Evolutionary conservation across 2,329 filamentous ascomycete species (phyloP).

Genomic region (Epichloe sibirici): DNA sequence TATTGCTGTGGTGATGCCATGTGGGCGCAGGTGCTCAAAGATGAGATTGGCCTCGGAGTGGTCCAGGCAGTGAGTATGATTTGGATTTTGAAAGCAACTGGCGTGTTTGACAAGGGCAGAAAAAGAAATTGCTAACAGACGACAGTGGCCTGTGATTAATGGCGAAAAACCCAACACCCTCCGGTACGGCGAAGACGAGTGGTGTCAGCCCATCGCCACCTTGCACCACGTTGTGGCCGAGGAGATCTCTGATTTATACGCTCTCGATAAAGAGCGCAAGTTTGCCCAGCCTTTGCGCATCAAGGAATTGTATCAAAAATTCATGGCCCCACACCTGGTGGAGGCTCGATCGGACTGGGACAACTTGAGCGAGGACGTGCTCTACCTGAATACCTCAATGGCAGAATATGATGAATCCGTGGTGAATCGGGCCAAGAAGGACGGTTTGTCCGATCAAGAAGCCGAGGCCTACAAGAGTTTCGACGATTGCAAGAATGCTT

Average conservation of each 20-base stretch:
- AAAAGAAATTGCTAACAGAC: not conserved
- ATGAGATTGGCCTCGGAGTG: slow-evolving; percentile 28
- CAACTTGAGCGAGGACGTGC: slow-evolving; percentile 34
- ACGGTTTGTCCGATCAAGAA: slow-evolving; percentile 23
- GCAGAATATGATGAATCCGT: slow-evolving; percentile 20
- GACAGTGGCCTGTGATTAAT: slow-evolving; percentile 41
- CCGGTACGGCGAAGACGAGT: slow-evolving; percentile 33
- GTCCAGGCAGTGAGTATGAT: slow-evolving; percentile 26
- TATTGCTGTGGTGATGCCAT: slow-evolving; percentile 42
- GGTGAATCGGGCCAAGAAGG: slow-evolving; percentile 19
- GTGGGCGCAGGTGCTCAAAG: slow-evolving; percentile 32
- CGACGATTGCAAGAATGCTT: slow-evolving; percentile 32
- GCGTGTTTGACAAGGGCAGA: not conserved
- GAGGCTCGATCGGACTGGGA: slow-evolving; percentile 37
- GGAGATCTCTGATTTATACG: slow-evolving; percentile 37
- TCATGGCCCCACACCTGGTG: slow-evolving; percentile 28
- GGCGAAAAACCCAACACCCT: slow-evolving; percentile 41
- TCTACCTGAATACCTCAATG: slow-evolving; percentile 25
- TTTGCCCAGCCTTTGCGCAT: slow-evolving; percentile 25
- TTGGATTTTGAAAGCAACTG: not conserved
- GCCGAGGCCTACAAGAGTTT: slow-evolving; percentile 28
- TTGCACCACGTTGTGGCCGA: slow-evolving; percentile 42
- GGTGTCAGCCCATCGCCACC: slow-evolving; percentile 43
- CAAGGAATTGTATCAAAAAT: slow-evolving; percentile 35
- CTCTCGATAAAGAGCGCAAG: slow-evolving; percentile 34